phyloP scores from a whole-genome alignment of 2,329 filamentous ascomycete species.

The Decorospora gaudefroyi region DNA sequence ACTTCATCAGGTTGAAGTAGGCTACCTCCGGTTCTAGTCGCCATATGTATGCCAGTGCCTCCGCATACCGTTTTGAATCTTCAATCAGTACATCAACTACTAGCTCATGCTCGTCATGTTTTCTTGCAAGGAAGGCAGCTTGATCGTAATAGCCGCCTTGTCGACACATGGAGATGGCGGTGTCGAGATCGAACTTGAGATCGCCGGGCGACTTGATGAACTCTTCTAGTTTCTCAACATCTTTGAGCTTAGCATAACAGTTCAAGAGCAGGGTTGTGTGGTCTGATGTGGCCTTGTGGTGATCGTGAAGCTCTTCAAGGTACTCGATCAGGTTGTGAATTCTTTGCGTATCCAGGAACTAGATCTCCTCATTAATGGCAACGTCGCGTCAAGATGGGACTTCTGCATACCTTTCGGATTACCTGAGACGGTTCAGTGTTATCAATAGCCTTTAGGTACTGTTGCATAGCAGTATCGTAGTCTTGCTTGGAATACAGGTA shows the following conservation, averaged over 20 bases:
- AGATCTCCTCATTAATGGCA: conserved; percentile 14
- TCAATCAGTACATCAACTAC: conserved; percentile 96
- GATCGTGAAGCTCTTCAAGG: conserved; percentile 92
- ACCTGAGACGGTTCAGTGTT: conserved; percentile 96
- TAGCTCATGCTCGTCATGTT: conserved; percentile 89
- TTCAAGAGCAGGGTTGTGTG: conserved; percentile 94
- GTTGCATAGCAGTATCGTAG: conserved; percentile 98
- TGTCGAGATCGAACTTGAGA: conserved; percentile 94
- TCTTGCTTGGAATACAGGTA: conserved; percentile 93
- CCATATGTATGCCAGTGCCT: conserved; percentile 91
- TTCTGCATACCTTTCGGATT: conserved; percentile 73
- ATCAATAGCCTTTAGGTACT: conserved; percentile 94
- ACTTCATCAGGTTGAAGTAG: conserved; percentile 91
- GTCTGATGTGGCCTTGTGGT: conserved; percentile 88
- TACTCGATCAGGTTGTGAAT: conserved; percentile 98
- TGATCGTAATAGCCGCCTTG: conserved; percentile 97
- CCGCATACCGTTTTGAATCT: conserved; percentile 86
- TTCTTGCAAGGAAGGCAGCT: conserved; percentile 90
- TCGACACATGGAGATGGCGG: conserved; percentile 94
- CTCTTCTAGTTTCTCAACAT: conserved; percentile 91
- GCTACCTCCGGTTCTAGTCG: conserved; percentile 78
- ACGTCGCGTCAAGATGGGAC: neutral
- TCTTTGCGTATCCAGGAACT: conserved; percentile 94
- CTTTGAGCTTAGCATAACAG: conserved; percentile 97
- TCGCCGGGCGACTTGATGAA: conserved; percentile 97